Conservation (phyloP, 192 early-diverging fungal species). For the Haplosporangium gracile region DNA sequence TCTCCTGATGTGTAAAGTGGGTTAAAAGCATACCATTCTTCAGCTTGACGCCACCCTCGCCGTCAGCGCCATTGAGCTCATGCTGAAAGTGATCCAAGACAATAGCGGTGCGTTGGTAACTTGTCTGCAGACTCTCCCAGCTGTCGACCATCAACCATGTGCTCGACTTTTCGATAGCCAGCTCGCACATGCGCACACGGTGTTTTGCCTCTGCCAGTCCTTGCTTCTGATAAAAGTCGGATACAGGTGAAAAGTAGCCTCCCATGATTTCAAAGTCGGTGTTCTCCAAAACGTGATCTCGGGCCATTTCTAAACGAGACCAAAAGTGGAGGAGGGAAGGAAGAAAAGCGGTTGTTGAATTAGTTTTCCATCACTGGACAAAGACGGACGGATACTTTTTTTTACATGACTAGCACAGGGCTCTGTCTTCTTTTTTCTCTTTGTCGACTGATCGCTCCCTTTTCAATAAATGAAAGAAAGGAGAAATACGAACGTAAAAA, state of each 20-base stretch:
- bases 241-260: slow-evolving; percentile 98
- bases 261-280: slow-evolving; percentile 88
- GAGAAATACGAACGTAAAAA: neutral
- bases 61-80: slow-evolving; percentile 81
- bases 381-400: neutral
- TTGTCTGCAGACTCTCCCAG: slow-evolving; percentile 89
- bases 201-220: slow-evolving; percentile 90
- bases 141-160: slow-evolving; percentile 97
- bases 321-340: neutral
- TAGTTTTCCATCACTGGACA: neutral
- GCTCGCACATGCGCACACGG: slow-evolving; percentile 93
- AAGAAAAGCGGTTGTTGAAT: neutral
- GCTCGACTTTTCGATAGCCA: slow-evolving; percentile 85
- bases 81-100: slow-evolving; percentile 97
- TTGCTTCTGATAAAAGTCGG: slow-evolving; percentile 93
- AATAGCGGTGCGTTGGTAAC: slow-evolving; percentile 87
- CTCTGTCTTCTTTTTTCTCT: neutral
- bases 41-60: slow-evolving; percentile 75
- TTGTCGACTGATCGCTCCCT: neutral
- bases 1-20: neutral
- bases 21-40: slow-evolving; percentile 64
- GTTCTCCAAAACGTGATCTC: slow-evolving; percentile 85
- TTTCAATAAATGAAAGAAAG: neutral
- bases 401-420: too few species aligned
- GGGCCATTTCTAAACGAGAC: slow-evolving; percentile 85